Evolutionary conservation across 441 rosid genomes (phyloP).

Genomic region (Capsella rubella): DNA sequence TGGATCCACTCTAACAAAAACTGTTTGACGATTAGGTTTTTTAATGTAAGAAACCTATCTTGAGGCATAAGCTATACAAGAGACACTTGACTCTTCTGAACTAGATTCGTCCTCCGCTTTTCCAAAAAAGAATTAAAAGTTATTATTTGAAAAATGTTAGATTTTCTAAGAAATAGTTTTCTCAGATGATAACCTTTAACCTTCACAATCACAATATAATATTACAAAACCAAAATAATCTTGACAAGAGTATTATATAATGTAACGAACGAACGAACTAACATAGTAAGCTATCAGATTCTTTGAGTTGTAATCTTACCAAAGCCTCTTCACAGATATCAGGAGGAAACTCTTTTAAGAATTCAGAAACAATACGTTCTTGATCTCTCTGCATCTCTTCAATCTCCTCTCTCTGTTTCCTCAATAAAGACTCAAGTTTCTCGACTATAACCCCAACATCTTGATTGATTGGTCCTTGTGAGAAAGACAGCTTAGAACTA

Average conservation of each 20-base stretch:
- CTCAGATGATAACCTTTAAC: neutral
- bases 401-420: constrained; percentile 69
- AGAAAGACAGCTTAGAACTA: constrained; percentile 30
- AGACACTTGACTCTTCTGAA: neutral
- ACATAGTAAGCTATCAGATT: constrained; percentile 37
- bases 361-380: constrained; percentile 53
- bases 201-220: neutral
- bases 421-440: constrained; percentile 66
- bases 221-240: constrained; percentile 1
- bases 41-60: no score
- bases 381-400: constrained; percentile 71
- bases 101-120: neutral
- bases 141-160: neutral
- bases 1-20: neutral
- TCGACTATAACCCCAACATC: constrained; percentile 49
- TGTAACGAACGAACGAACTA: constrained; percentile 23
- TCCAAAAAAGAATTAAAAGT: neutral
- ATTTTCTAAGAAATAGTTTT: neutral
- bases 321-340: constrained; percentile 61
- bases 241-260: constrained; percentile 4
- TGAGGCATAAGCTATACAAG: no score
- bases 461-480: constrained; percentile 41
- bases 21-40: neutral
- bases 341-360: constrained; percentile 62
- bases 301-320: constrained; percentile 48